Percentiles rank a stretch among this genome's conserved stretches.
These are phyloP conservation scores for Hericium erinaceus DNA, from an alignment of 768 basidiomycete species.

Conservation along the genomic window DNA sequence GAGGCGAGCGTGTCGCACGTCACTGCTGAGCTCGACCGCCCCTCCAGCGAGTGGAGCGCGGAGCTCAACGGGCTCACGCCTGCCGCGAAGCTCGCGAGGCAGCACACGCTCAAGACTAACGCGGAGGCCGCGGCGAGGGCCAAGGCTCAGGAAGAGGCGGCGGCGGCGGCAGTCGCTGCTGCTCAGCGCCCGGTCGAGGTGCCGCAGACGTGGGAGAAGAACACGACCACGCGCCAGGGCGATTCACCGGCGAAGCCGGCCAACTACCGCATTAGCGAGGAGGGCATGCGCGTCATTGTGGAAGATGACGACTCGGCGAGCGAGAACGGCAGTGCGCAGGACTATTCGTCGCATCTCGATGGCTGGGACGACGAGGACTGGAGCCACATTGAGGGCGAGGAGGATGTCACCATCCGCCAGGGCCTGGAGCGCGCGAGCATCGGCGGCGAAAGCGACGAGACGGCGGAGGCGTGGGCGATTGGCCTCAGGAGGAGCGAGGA, in stretches of 20 bases:
- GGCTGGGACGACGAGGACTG: conserved; percentile 78
- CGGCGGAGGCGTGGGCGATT: conserved; percentile 71
- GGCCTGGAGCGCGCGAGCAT: conserved; percentile 41
- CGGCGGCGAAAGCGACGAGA: conserved; percentile 42
- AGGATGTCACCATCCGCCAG: conserved; percentile 65
- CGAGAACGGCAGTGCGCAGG: conserved; percentile 37
- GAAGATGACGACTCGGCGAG: conserved; percentile 56
- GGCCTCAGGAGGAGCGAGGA: conserved; percentile 67
- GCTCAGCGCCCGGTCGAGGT: conserved; percentile 21
- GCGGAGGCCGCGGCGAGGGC: conserved; percentile 67
- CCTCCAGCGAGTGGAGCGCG: conserved; percentile 47
- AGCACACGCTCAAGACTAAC: conserved; percentile 86
- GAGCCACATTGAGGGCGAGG: conserved; percentile 59
- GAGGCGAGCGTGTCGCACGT: conserved; percentile 72
- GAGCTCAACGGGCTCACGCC: conserved; percentile 74
- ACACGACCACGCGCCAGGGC: conserved; percentile 54
- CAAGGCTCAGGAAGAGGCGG: conserved; percentile 47
- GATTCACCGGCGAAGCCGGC: conserved; percentile 34
- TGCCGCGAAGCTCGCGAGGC: conserved; percentile 81
- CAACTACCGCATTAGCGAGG: conserved; percentile 44
- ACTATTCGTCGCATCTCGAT: conserved; percentile 32
- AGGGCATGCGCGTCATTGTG: conserved; percentile 53
- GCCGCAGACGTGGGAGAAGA: conserved; percentile 73
- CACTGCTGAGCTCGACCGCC: conserved; percentile 75
- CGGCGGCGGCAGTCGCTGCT: conserved; percentile 33